phyloP scores from a whole-genome alignment of 495 filamentous ascomycete genomes.

The Hyaloscypha variabilis region DNA sequence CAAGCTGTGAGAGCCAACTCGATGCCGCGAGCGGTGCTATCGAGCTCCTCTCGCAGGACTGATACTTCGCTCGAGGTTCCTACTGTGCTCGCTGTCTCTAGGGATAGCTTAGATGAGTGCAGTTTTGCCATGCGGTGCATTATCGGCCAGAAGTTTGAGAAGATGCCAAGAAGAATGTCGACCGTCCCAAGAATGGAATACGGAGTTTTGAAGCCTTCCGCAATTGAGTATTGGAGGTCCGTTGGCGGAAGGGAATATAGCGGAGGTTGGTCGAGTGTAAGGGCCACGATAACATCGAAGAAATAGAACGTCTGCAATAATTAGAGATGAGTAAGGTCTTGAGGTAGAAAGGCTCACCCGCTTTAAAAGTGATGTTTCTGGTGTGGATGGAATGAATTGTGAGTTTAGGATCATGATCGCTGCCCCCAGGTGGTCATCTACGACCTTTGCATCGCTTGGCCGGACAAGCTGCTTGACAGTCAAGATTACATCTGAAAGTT shows the following conservation, averaged over 20 bases:
- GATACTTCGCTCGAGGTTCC: constrained; percentile 45
- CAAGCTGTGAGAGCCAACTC: constrained; percentile 55
- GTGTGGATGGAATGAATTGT: constrained; percentile 42
- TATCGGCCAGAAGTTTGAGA: constrained; percentile 60
- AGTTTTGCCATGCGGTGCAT: constrained; percentile 58
- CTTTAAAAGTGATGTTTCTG: constrained; percentile 55
- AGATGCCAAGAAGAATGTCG: constrained; percentile 60
- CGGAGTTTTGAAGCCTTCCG: too few species aligned
- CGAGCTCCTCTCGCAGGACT: constrained; percentile 54
- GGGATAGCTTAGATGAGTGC: constrained; percentile 46
- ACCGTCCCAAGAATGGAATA: too few species aligned
- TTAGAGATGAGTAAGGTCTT: not conserved
- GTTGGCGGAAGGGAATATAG: not conserved
- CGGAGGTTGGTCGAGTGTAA: constrained; percentile 56
- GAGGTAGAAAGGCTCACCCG: constrained; percentile 28
- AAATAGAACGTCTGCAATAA: constrained; percentile 53
- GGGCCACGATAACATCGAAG: constrained; percentile 62
- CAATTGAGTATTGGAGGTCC: too few species aligned
- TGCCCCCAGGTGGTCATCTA: constrained; percentile 56
- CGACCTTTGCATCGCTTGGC: constrained; percentile 52
- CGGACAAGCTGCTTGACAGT: constrained; percentile 54
- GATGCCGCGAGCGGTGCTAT: constrained; percentile 53
- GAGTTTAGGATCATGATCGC: constrained; percentile 57
- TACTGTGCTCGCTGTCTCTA: constrained; percentile 43
- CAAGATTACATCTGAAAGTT: too few species aligned